Base-by-base conservation (phyloP, 805 yeast genomes). In the Tetrapisispora namnaoensis region DNA sequence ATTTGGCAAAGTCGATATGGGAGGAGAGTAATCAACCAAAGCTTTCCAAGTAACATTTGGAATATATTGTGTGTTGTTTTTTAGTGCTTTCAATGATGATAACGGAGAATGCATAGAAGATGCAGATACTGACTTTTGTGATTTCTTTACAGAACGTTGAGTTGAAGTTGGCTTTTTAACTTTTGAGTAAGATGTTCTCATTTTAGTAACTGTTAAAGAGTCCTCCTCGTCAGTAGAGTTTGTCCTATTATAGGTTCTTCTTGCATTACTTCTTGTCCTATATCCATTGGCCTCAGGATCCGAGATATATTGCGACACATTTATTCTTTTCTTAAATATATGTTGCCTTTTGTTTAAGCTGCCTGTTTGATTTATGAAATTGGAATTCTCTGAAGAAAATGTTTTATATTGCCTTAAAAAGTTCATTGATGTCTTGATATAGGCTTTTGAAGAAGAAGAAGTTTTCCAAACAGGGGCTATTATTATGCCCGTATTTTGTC, bases 1-100 rank as follows among this genome's bases (percentile, higher is more conserved):
- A 4, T 37, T 41, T 4, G 95, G 95, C 55, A 89, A 72, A 1
- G 84, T 73, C 4, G 71, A 58, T 6, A 77, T 55, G 17, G 82
- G 72, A 3, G 96, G 96, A 16, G 86, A 78, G 65, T 74, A 88
- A 67, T 89, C 95, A 27, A 86, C 87, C 44, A 89, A 68, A 11
- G 78, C 68, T 61, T 80, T 84, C 73, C 84, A 86, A 49, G 76
- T 77, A 52, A 74, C 67, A 49, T 75, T 72, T 21, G 75, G 68
- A 42, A 68, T 69, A 32, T 53, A 53, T 20, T 57, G 54, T 7
- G 55, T 46, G 57, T 54, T 24, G 11, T 39, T 35, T 7, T 60
- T 51, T 20, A 60, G 65, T 50, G 63, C 57, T 9, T 30, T 42
- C 4, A 54, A 48, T 16, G 60, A 57, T 9, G 60, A 54, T 48